These are phyloP conservation scores for Raphanus sativus DNA, from an alignment of 345 rosid species.

Conservation along the genomic window DNA sequence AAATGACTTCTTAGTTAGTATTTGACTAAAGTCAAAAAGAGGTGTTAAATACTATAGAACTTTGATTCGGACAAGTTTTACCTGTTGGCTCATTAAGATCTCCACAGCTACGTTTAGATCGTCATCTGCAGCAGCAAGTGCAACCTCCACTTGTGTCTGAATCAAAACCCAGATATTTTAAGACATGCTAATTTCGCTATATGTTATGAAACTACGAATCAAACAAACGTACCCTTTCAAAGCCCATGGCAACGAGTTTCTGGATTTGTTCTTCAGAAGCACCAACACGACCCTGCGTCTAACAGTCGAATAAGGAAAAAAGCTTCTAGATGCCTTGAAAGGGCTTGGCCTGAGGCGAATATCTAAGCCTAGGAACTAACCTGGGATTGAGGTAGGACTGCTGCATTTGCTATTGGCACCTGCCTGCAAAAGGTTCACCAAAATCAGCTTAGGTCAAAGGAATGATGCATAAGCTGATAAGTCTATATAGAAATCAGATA, in stretches of 20 bases:
- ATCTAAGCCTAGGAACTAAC: constrained; percentile 34
- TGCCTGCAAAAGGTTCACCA: constrained; percentile 21
- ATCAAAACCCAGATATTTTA: constrained; percentile 9
- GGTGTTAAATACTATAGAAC: neutral
- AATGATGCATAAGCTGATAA: neutral
- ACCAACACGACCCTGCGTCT: constrained; percentile 45
- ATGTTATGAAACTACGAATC: neutral
- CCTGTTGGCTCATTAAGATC: constrained; percentile 96
- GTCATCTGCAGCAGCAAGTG: constrained; percentile 89
- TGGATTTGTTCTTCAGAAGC: constrained; percentile 70
- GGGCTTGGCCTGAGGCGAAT: neutral
- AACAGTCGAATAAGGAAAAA: constrained; percentile 1
- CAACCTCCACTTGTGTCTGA: constrained; percentile 97
- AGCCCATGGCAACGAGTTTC: constrained; percentile 89
- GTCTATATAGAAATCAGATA: constrained; percentile 1
- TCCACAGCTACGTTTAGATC: constrained; percentile 89
- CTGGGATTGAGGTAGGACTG: constrained; percentile 44
- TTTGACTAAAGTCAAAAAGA: neutral
- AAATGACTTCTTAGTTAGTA: neutral
- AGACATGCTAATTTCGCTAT: neutral
- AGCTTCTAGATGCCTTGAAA: neutral
- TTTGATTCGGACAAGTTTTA: constrained; percentile 16
- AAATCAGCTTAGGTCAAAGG: neutral
- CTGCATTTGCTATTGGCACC: constrained; percentile 34
- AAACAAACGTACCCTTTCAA: constrained; percentile 65